Conservation (phyloP, 352 stramenopile species). For the Phytophthora crassamura region DNA sequence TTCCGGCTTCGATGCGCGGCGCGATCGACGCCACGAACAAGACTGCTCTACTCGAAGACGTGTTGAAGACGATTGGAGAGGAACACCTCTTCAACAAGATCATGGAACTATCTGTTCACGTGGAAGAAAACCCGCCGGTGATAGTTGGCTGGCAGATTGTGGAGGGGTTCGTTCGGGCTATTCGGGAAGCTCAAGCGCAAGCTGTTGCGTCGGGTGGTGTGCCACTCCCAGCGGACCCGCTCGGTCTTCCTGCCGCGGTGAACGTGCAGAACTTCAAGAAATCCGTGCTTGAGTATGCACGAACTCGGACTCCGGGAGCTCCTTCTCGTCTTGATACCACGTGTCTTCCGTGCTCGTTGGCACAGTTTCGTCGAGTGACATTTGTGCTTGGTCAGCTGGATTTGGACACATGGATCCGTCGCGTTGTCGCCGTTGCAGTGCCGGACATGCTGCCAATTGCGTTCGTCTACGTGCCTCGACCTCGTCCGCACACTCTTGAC, state of each 20-base stretch:
- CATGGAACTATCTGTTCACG: conserved; percentile 4
- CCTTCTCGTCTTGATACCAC: conserved; percentile 13
- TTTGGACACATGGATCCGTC: conserved; percentile 3
- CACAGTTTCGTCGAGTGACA: background rate
- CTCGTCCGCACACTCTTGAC: conserved; percentile 7
- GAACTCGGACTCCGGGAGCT: conserved; percentile 6
- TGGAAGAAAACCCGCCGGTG: conserved; percentile 2
- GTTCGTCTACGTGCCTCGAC: conserved; percentile 4
- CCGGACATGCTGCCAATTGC: conserved; percentile 10
- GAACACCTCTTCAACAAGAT: conserved; percentile 5
- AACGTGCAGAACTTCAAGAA: conserved; percentile 19
- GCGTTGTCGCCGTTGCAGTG: conserved; percentile 5
- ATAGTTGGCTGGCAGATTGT: conserved; percentile 2
- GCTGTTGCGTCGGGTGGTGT: conserved; percentile 11
- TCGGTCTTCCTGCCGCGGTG: conserved; percentile 12
- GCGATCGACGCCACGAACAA: conserved; percentile 4
- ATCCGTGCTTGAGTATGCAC: conserved; percentile 6
- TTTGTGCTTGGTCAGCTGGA: conserved; percentile 1
- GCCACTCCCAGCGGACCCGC: conserved; percentile 15
- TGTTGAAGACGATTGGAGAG: conserved; percentile 14
- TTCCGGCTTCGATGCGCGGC: conserved; percentile 4
- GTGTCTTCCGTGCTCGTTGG: conserved; percentile 11
- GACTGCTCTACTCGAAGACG: background rate
- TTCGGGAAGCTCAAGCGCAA: conserved; percentile 9
- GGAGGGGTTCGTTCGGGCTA: too few relatives aligned